Base-by-base conservation (phyloP, 1,139 yeast species). In the Kodamaea ohmeri region DNA sequence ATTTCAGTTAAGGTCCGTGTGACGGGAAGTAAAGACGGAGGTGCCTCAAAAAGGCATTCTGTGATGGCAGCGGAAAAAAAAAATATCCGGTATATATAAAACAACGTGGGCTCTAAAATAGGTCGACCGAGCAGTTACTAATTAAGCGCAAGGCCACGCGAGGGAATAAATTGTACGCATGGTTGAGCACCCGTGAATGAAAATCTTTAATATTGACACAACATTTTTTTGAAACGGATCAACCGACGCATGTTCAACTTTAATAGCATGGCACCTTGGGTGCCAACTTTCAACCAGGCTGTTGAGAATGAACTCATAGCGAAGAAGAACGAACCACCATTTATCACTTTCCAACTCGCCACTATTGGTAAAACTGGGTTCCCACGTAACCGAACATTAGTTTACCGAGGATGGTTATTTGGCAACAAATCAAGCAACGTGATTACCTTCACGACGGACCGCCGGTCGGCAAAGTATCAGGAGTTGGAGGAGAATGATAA, bases 331-430 rank as follows among this genome's bases (percentile, higher is more conserved):
- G 40, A 48, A 24, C 62, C 63, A 4, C 73, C 73, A 6, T 82
- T 80, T 47, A 67, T 72, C 34, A 61, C 83, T 2, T 83, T 85
- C 50, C 83, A 83, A 47, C 73, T 86, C 37, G 79, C 88, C 37
- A 84, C 92, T 11, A 76, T 83, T 29, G 35, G 50, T 7, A 45
- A 52, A 13, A 57, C 63, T 26, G 79, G 78, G n/a, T 65, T 63
- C 52, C 95, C 86, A 12, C 73, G 64, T 48, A 83, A 75, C 37
- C 65, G 95, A 48, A 83, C 94, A 0, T 76, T 87, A 46, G 78
- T 85, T 11, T 78, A 69, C 50, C 71, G 95, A 38, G 94, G 90
- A 11, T 87, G 85, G 62, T 61, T 87, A 33, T 87, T 86, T 53
- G 71, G 78, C 53, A 86, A 85, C 53, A 75, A 73, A 44, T 69